Percentiles rank a stretch among this genome's conserved stretches.
Evolutionary conservation across 306 rosid genomes (phyloP).

Genomic region (Comarum palustre): DNA sequence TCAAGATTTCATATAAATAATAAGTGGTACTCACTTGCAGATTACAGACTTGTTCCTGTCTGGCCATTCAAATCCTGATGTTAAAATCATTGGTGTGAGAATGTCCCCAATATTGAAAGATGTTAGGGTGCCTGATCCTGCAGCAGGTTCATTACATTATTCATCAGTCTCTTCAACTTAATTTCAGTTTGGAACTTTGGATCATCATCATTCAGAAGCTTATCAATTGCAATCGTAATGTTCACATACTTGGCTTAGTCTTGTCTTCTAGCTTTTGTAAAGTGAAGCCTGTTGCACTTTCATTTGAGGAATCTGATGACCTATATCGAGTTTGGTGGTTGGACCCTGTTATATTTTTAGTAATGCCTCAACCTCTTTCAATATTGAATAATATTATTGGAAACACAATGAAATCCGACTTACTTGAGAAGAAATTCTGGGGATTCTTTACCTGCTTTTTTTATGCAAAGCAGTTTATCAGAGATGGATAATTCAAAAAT

Average conservation of each 20-base stretch:
- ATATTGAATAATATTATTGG: background rate
- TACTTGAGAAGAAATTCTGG: background rate
- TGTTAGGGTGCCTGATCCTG: conserved; percentile 24
- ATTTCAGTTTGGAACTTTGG: background rate
- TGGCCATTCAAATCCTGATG: conserved; percentile 56
- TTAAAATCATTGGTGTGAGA: conserved; percentile 54
- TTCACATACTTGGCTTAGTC: background rate
- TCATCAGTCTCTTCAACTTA: conserved; percentile 15
- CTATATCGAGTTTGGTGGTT: background rate
- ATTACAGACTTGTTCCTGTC: conserved; percentile 54
- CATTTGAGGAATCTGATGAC: background rate
- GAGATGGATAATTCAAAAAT: background rate
- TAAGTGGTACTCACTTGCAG: conserved; percentile 33
- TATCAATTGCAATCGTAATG: background rate
- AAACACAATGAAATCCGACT: background rate
- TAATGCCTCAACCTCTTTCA: background rate
- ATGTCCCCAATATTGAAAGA: conserved; percentile 44
- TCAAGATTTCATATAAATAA: background rate
- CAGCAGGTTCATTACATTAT: conserved; percentile 40
- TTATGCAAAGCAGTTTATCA: background rate
- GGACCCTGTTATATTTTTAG: background rate
- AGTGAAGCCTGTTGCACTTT: background rate
- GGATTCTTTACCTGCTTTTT: background rate
- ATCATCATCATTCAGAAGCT: background rate
- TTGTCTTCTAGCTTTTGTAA: background rate